A percentile compares a stretch with the other conserved stretches of the same genome.
phyloP scores from a whole-genome alignment of 2,329 filamentous ascomycete genomes.

The Pseudogymnoascus sp. region DNA sequence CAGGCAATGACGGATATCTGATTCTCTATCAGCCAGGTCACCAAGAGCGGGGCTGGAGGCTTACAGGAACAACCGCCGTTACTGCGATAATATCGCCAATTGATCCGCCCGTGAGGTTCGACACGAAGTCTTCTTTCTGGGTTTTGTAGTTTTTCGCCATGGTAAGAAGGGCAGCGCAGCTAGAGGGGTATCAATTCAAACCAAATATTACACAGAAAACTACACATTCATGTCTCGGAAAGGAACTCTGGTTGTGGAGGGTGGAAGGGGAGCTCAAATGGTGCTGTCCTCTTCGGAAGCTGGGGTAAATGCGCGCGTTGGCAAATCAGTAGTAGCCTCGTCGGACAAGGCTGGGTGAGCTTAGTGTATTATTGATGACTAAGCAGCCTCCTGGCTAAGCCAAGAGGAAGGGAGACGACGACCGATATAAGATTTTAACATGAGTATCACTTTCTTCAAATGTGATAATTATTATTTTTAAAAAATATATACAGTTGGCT shows the following conservation, averaged over 20 bases:
- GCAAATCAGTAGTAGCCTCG: conserved; percentile 5
- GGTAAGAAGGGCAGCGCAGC: background rate
- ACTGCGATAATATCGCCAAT: conserved; percentile 82
- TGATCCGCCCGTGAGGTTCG: conserved; percentile 74
- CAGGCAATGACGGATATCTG: conserved; percentile 78
- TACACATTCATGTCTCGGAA: background rate
- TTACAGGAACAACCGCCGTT: conserved; percentile 75
- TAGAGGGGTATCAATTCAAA: background rate
- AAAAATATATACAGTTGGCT: background rate
- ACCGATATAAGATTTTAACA: background rate
- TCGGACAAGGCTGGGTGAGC: background rate
- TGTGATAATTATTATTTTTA: background rate
- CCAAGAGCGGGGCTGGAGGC: conserved; percentile 26
- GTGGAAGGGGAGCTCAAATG: background rate
- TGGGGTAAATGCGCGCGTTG: background rate
- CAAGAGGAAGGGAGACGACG: background rate
- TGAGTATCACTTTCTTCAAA: background rate
- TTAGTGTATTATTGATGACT: background rate
- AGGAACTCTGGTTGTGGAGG: background rate
- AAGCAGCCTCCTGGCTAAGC: background rate
- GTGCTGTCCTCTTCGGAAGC: conserved; percentile 3
- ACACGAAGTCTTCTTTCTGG: conserved; percentile 92
- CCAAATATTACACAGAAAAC: conserved; percentile 2
- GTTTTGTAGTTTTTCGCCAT: conserved; percentile 65
- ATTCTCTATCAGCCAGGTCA: conserved; percentile 22